phyloP scores from a whole-genome alignment of 2,329 filamentous ascomycete species.

The Pseudodiploospora longispora region DNA sequence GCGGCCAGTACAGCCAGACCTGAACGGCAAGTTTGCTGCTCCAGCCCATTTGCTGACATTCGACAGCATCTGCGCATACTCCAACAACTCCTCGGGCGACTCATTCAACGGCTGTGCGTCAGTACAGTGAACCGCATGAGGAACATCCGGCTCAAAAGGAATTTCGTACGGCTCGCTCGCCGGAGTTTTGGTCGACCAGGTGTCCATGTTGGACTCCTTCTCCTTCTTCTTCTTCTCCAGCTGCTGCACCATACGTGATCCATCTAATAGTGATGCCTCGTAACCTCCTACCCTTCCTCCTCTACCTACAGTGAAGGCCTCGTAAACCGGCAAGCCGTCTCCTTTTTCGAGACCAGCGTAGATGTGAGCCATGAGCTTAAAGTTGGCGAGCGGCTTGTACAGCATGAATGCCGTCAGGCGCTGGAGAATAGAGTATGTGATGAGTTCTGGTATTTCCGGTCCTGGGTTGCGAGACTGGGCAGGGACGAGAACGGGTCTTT shows the following conservation, averaged over 20 bases:
- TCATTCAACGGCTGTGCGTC: conserved; percentile 26
- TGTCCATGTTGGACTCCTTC: conserved; percentile 2
- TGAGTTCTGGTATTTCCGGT: conserved; percentile 36
- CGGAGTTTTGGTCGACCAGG: conserved; percentile 18
- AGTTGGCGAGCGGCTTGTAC: conserved; percentile 36
- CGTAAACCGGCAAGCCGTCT: conserved; percentile 36
- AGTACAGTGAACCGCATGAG: conserved; percentile 38
- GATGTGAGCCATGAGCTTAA: conserved; percentile 33
- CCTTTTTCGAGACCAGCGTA: conserved; percentile 35
- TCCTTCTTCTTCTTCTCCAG: background rate
- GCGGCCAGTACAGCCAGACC: conserved; percentile 30
- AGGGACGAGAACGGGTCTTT: conserved; percentile 35
- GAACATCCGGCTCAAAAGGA: conserved; percentile 27
- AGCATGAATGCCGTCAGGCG: conserved; percentile 32
- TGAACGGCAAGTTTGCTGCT: conserved; percentile 33
- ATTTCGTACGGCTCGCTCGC: conserved; percentile 19
- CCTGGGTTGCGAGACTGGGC: conserved; percentile 17
- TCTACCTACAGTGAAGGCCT: conserved; percentile 3
- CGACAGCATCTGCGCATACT: conserved; percentile 24
- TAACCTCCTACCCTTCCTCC: background rate
- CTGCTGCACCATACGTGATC: conserved; percentile 13
- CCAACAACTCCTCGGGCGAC: conserved; percentile 25
- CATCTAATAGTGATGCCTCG: background rate
- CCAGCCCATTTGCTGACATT: conserved; percentile 34
- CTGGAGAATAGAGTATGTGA: conserved; percentile 42